Evolutionary conservation across 768 basidiomycete genomes (phyloP), one percentile per base, ranked within the genome.

Genomic region (Kwoniella dejecticola): DNA sequence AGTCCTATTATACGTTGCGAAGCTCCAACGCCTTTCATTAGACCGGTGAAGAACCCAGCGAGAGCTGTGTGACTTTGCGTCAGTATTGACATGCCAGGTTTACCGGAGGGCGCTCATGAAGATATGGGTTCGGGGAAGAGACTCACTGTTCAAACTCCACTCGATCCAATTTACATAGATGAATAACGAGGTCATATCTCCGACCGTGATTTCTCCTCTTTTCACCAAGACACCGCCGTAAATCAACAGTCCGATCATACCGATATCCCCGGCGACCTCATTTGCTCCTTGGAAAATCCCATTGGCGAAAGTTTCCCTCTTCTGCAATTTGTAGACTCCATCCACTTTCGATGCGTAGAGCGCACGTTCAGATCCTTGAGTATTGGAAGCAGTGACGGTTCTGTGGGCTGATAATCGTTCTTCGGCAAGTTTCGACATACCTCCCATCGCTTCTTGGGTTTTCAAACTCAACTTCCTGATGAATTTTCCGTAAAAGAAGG

Each of bases 11-110:
- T 87, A 24, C 94, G 89, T 1, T 85, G 85, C 26, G 90, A 90
- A 0, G 94, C 93, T 62, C 94, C 94, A 46, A 96, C 86, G 55
- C 90, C 94, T 49, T 91, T 91, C 94, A 97, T 97, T 60, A 97
- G 87, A 45, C 91, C 93, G 15, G 90, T 85, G 68, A 79, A 80
- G 75, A 79, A 79, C 10, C 66, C 70, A 17, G 77, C 66, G 47
- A 70, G 62, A 13, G 67, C 65, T 68, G 52, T 15, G 4, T 24
- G 52, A 63, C 52, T 58, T 54, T 44, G 15, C 0, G 29, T 36
- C 13, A 52, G 52, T 33, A 27, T 19, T 42, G 2, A 15, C 33
- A n/a, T n/a, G n/a, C n/a, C 33, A 36, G 33, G 33, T 7, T 7
- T 7, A 36, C 7, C 33, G 33, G 33, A 36, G 33, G 33, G 33